A percentile compares a stretch with the other conserved stretches of the same genome.
These are phyloP conservation scores for Mycena galericulata DNA, from an alignment of 768 basidiomycete genomes.

Conservation along the genomic window DNA sequence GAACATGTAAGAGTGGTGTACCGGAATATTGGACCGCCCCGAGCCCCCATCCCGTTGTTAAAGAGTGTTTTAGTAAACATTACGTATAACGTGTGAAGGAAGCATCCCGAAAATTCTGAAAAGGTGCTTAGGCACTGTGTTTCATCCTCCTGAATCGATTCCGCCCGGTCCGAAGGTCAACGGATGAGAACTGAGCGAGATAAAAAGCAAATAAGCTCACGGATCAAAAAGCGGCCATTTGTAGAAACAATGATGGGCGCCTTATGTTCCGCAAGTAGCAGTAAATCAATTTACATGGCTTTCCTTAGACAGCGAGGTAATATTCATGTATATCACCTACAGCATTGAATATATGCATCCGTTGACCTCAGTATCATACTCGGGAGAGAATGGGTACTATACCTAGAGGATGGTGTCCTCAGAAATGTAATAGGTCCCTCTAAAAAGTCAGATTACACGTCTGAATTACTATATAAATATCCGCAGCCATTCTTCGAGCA, in stretches of 20 bases:
- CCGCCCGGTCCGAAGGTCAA: neutral
- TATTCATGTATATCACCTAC: too few species aligned
- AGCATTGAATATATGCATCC: too few species aligned
- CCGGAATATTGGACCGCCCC: neutral
- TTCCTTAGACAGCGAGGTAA: too few species aligned
- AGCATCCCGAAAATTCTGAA: neutral
- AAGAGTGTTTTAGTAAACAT: neutral
- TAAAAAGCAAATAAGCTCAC: neutral
- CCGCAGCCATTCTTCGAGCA: too few species aligned
- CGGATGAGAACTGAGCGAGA: neutral
- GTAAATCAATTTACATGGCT: too few species aligned
- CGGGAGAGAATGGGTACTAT: too few species aligned
- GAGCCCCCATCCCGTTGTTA: neutral
- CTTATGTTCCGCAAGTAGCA: too few species aligned
- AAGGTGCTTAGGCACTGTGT: neutral
- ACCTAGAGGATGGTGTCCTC: too few species aligned
- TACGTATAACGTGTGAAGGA: neutral
- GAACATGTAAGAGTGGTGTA: neutral
- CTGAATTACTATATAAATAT: too few species aligned
- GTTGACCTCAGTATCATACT: too few species aligned
- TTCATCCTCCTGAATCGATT: neutral
- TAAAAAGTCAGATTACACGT: too few species aligned
- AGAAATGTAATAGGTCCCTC: too few species aligned
- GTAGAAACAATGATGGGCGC: neutral
- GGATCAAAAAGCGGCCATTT: slow-evolving; percentile 1